phyloP scores from a whole-genome alignment of 352 stramenopile species.

The Phytophthora kernoviae region DNA sequence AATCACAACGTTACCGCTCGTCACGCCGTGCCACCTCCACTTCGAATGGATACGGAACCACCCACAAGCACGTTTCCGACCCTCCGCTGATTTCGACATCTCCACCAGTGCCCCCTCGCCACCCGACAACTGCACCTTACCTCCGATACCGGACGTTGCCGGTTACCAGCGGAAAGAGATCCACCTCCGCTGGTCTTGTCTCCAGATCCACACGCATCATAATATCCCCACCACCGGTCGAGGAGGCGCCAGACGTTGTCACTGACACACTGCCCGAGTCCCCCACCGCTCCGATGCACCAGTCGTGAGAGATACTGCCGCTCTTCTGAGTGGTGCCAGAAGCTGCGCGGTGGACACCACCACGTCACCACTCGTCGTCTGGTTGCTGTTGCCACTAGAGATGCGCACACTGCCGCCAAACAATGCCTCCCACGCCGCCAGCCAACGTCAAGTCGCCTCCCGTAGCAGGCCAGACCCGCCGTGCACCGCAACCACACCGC shows the following conservation, averaged over 20 bases:
- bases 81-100: background rate
- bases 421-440: background rate
- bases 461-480: background rate
- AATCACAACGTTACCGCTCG: conserved; percentile 12
- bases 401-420: background rate
- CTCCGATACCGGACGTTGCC: background rate
- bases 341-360: background rate
- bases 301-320: background rate
- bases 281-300: background rate
- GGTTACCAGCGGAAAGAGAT: conserved; percentile 1
- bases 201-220: conserved; percentile 1
- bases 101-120: background rate
- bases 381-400: background rate
- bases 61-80: background rate
- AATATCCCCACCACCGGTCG: conserved; percentile 8
- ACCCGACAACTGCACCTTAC: background rate
- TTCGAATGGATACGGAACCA: background rate
- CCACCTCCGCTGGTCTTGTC: background rate
- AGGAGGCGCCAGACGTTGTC: conserved; percentile 2
- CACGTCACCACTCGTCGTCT: background rate
- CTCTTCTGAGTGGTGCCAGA: background rate
- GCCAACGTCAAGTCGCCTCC: conserved; percentile 3
- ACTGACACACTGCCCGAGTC: conserved; percentile 1
- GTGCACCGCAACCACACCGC: background rate
- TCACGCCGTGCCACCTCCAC: background rate